Conservation (phyloP, 2,329 filamentous ascomycete genomes). For the Paracoccidioides lutzii region DNA sequence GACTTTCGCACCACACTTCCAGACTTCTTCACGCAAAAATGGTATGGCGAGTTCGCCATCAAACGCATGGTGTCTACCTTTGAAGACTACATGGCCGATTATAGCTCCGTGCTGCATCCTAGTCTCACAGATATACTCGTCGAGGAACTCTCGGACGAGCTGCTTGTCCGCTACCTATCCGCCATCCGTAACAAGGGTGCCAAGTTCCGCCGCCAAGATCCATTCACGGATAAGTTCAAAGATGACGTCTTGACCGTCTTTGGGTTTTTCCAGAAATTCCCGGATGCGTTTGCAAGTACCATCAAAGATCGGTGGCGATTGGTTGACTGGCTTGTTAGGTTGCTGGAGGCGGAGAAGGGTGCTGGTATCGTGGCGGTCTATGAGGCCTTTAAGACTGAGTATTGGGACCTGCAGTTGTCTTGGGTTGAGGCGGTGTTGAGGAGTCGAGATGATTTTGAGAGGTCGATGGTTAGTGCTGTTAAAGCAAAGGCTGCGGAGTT, state of each 20-base stretch:
- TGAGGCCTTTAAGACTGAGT: slow-evolving; percentile 66
- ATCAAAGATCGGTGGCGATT: slow-evolving; percentile 91
- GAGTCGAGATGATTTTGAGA: slow-evolving; percentile 83
- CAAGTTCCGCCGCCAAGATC: slow-evolving; percentile 75
- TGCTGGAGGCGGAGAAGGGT: slow-evolving; percentile 64
- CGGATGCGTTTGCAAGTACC: slow-evolving; percentile 54
- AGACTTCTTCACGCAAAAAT: slow-evolving; percentile 80
- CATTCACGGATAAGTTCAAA: slow-evolving; percentile 84
- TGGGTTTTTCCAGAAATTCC: slow-evolving; percentile 66
- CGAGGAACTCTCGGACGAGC: slow-evolving; percentile 83
- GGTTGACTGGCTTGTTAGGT: slow-evolving; percentile 66
- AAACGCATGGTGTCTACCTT: slow-evolving; percentile 90
- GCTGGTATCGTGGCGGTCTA: slow-evolving; percentile 64
- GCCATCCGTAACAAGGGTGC: slow-evolving; percentile 79
- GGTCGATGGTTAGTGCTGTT: slow-evolving; percentile 73
- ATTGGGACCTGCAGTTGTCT: slow-evolving; percentile 87
- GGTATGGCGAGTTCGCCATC: slow-evolving; percentile 80
- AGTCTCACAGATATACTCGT: slow-evolving; percentile 82
- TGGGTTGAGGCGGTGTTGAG: slow-evolving; percentile 92
- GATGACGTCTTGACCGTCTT: slow-evolving; percentile 86
- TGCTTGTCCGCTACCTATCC: slow-evolving; percentile 73
- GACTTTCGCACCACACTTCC: slow-evolving; percentile 76
- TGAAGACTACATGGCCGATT: slow-evolving; percentile 87
- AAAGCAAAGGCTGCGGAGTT: slow-evolving; percentile 82
- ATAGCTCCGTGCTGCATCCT: slow-evolving; percentile 69